phyloP scores from a whole-genome alignment of 768 basidiomycete species.

The Neoboletus subvelutipes region DNA sequence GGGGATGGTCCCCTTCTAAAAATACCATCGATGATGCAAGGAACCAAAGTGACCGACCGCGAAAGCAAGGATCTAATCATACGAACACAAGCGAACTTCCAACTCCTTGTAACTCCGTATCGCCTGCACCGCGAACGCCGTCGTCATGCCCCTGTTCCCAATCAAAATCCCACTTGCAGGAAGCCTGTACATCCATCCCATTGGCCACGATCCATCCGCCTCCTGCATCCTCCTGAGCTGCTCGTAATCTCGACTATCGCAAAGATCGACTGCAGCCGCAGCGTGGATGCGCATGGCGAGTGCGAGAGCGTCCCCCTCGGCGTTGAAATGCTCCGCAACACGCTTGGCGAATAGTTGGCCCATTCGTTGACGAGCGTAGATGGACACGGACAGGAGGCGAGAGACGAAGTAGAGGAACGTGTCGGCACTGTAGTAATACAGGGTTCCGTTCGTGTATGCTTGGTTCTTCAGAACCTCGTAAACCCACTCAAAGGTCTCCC shows the following conservation, averaged over 20 bases:
- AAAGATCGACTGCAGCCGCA: slow-evolving; percentile 9
- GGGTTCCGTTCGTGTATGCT: slow-evolving; percentile 20
- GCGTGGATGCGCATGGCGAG: slow-evolving; percentile 22
- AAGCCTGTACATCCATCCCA: slow-evolving; percentile 22
- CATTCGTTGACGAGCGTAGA: slow-evolving; percentile 15
- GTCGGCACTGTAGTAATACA: slow-evolving; percentile 20
- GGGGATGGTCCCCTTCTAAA: too few relatives aligned
- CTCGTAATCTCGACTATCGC: slow-evolving; percentile 17
- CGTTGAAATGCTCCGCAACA: slow-evolving; percentile 15
- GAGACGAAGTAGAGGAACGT: slow-evolving; percentile 24
- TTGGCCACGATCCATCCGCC: slow-evolving; percentile 22
- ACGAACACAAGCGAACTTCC: slow-evolving; percentile 15
- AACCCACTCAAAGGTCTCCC: slow-evolving; percentile 23
- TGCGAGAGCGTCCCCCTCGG: slow-evolving; percentile 19
- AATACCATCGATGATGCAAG: too few relatives aligned
- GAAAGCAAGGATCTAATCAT: slow-evolving; percentile 6
- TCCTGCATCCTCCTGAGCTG: slow-evolving; percentile 20
- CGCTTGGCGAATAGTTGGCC: slow-evolving; percentile 17
- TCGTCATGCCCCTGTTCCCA: slow-evolving; percentile 23
- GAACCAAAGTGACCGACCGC: neutral
- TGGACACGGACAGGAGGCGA: slow-evolving; percentile 18
- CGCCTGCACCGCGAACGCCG: slow-evolving; percentile 21
- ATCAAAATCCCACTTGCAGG: slow-evolving; percentile 1
- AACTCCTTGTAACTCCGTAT: slow-evolving; percentile 11
- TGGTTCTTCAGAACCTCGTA: slow-evolving; percentile 22